phyloP scores from a whole-genome alignment of 805 yeast species.

The Teunomyces stri region DNA sequence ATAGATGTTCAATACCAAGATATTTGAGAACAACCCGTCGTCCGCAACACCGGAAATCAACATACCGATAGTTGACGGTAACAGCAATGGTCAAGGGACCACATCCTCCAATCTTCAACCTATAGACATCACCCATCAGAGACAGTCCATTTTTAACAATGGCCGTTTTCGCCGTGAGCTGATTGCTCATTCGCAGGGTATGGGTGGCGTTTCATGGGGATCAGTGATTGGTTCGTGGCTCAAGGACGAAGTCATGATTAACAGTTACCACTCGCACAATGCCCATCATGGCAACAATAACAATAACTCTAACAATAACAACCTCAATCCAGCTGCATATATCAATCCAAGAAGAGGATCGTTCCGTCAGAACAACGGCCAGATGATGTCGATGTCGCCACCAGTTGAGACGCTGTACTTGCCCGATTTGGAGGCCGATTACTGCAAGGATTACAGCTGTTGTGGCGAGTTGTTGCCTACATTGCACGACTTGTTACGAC shows the following conservation, averaged over 20 bases:
- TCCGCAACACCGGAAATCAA: slow-evolving; percentile 26
- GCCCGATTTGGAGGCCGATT: slow-evolving; percentile 91
- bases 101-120: slow-evolving; percentile 34
- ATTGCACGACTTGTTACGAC: slow-evolving; percentile 86
- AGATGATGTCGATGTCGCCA: slow-evolving; percentile 49
- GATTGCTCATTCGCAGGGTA: slow-evolving; percentile 93
- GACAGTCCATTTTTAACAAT: slow-evolving; percentile 39
- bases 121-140: slow-evolving; percentile 40
- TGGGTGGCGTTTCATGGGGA: slow-evolving; percentile 98
- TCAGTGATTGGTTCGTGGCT: slow-evolving; percentile 94
- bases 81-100: neutral
- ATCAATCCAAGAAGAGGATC: slow-evolving; percentile 40
- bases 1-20: slow-evolving; percentile 41
- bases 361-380: slow-evolving; percentile 24
- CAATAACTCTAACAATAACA: slow-evolving; percentile 9
- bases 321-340: slow-evolving; percentile 17
- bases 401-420: slow-evolving; percentile 74
- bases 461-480: slow-evolving; percentile 93
- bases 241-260: slow-evolving; percentile 82
- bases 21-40: slow-evolving; percentile 33
- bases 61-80: slow-evolving; percentile 18
- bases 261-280: slow-evolving; percentile 15
- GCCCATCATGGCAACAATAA: slow-evolving; percentile 9
- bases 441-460: slow-evolving; percentile 94
- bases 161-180: slow-evolving; percentile 74